These are phyloP conservation scores for Ottelia alismoides DNA, from an alignment of 106 monocot genomes.

Conservation along the genomic window DNA sequence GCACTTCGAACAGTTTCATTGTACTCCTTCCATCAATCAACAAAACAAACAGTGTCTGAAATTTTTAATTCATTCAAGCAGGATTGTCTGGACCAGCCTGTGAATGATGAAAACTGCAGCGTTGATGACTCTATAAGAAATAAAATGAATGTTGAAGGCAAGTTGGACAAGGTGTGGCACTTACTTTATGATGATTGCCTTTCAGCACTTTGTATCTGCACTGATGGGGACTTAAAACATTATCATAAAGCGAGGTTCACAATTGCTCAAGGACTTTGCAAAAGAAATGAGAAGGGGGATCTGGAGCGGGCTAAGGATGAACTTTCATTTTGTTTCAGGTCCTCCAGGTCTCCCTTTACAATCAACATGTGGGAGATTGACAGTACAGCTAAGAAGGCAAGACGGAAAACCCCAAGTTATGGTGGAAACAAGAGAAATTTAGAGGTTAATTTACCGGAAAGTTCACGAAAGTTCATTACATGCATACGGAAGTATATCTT, in stretches of 20 bases:
- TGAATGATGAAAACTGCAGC: conserved; percentile 14
- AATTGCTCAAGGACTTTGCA: conserved; percentile 73
- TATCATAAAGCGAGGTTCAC: conserved; percentile 90
- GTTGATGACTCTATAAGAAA: conserved; percentile 19
- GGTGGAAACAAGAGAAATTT: conserved; percentile 46
- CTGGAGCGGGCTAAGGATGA: conserved; percentile 85
- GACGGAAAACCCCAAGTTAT: conserved; percentile 40
- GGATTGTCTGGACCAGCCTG: conserved; percentile 18
- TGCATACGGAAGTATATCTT: conserved; percentile 92
- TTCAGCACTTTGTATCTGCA: conserved; percentile 55
- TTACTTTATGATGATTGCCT: conserved; percentile 81
- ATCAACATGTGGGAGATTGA: conserved; percentile 99
- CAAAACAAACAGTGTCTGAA: conserved; percentile 38
- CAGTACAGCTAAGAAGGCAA: conserved; percentile 62
- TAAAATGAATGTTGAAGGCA: conserved; percentile 19
- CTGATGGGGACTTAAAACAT: conserved; percentile 96
- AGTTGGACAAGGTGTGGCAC: conserved; percentile 68
- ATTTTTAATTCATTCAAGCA: conserved; percentile 35
- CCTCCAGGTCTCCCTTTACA: conserved; percentile 80
- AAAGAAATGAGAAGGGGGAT: conserved; percentile 52
- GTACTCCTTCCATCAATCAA: conserved; percentile 50
- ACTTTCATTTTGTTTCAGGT: conserved; percentile 95
- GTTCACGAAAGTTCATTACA: conserved; percentile 96
- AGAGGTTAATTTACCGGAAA: conserved; percentile 90
- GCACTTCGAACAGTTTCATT: conserved; percentile 55